Base-by-base conservation (phyloP, 169 alveolate species). In the Plasmodium inui region DNA sequence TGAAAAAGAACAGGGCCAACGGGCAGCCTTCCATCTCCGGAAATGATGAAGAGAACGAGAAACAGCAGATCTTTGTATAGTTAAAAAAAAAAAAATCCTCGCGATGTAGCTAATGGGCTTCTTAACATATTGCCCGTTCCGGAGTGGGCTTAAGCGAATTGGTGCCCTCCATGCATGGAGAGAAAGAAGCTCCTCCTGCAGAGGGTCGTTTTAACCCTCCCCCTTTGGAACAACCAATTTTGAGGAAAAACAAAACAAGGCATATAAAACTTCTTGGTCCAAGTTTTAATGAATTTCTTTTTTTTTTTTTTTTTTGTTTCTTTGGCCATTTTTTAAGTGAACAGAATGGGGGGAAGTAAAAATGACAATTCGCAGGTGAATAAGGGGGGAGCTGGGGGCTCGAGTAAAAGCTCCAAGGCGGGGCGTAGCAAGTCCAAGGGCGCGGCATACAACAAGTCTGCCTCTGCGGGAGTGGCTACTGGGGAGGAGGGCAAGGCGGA, bases 341-440 rank as follows among this genome's bases (percentile, higher is more conserved):
- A 19, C 39, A 84, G 8, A 67, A 84, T 86, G 93, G 93, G 88
- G 39, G 93, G 78, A 10, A 86, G 72, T 28, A 86, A 41, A 14
- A 30, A 76, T 37, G 85, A 76, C 7, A 76, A 19, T 50, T 50
- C 70, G 5, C 78, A 86, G 32, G 85, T 76, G 19, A 86, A 71
- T 32, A 86, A 50, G 81, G 86, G 88, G 37, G 76, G 70, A 86
- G 86, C 82, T 17, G 82, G 57, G 17, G 93, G 93, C 26, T 76
- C 67, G 30, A 86, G 86, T 12, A 86, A 76, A 19, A 10, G 85
- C 37, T 28, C 85, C 37, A 86, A 86, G 46, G 92, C 76, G 76
- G 78, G n/a, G n/a, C 30, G 71, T 57, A 82, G 73, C 41, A 82
- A 57, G 55, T 26, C 70, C 22, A 82, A 37, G 57, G 57, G 0